phyloP scores from a whole-genome alignment of 108 stramenopile species.

The Nitzschia sp. region DNA sequence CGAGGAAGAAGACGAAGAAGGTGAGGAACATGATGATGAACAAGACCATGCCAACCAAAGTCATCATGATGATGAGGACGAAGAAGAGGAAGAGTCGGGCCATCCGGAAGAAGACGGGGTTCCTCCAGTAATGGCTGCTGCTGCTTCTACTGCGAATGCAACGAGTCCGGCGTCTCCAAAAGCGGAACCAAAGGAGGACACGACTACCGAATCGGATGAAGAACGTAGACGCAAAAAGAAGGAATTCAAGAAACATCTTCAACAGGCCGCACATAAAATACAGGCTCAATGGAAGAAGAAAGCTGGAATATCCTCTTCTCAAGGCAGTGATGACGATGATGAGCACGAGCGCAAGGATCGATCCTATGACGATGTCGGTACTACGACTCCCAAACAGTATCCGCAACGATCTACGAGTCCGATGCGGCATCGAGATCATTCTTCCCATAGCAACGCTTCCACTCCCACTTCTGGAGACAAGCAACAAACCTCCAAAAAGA shows the following conservation, averaged over 20 bases:
- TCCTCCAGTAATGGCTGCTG: not conserved
- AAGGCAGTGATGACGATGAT: not conserved
- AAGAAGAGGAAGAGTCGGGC: conserved; percentile 3
- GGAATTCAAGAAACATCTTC: conserved; percentile 26
- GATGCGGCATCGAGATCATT: not conserved
- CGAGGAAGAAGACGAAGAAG: conserved; percentile 21
- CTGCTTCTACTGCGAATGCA: too few relatives aligned
- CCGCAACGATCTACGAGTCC: not conserved
- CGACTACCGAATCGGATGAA: conserved; percentile 6
- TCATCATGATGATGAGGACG: conserved; percentile 10
- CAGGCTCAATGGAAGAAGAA: conserved; percentile 68
- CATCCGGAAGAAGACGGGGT: conserved; percentile 20
- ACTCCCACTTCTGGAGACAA: not conserved
- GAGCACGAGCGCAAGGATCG: not conserved
- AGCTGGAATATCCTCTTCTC: not conserved
- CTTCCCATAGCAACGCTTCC: not conserved
- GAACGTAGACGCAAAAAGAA: conserved; percentile 19
- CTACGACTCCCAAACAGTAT: not conserved
- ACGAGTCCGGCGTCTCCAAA: too few relatives aligned
- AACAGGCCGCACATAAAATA: conserved; percentile 60
- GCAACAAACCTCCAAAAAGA: conserved; percentile 30
- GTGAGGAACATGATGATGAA: conserved; percentile 33
- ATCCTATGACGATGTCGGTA: conserved; percentile 11
- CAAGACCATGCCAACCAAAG: too few relatives aligned
- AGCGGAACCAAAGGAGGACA: too few relatives aligned